Percentiles rank a stretch among this genome's conserved stretches.
These are phyloP conservation scores for Metschnikowia peoriensis DNA, from an alignment of 805 yeast species.

Conservation along the genomic window DNA sequence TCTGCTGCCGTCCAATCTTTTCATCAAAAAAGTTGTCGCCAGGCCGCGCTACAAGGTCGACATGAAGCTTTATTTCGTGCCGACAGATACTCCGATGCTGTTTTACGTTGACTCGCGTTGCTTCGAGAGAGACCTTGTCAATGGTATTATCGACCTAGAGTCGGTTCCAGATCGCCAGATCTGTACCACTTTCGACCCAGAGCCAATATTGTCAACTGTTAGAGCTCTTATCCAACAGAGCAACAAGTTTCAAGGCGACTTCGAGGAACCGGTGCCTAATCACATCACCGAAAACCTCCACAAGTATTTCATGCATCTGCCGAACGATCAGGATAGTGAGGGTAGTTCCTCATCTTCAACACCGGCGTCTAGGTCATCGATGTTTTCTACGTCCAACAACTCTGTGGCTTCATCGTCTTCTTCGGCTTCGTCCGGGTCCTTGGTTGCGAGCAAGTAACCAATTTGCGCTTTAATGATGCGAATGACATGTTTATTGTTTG, in stretches of 20 bases:
- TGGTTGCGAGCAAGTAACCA: neutral
- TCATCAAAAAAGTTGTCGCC: conserved; percentile 56
- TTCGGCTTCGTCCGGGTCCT: conserved; percentile 4
- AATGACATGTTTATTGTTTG: conserved; percentile 2
- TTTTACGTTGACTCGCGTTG: conserved; percentile 49
- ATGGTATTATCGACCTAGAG: conserved; percentile 45
- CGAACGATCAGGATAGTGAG: conserved; percentile 6
- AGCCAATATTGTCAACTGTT: conserved; percentile 10
- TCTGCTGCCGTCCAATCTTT: conserved; percentile 47
- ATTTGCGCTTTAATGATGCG: neutral
- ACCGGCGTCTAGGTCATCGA: conserved; percentile 7
- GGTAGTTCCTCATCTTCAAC: conserved; percentile 6
- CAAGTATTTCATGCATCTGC: conserved; percentile 12
- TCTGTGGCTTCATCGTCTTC: conserved; percentile 4
- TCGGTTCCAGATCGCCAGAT: conserved; percentile 17
- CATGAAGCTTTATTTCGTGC: conserved; percentile 60
- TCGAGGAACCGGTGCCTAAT: conserved; percentile 13
- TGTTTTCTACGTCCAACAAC: conserved; percentile 9
- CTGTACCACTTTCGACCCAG: conserved; percentile 17
- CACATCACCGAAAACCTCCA: conserved; percentile 15
- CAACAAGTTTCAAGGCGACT: conserved; percentile 1
- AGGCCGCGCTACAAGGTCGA: conserved; percentile 61
- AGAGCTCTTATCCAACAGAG: conserved; percentile 12
- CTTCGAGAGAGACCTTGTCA: conserved; percentile 50
- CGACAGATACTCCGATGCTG: conserved; percentile 34